Conservation (phyloP, 345 rosid genomes). For the Excoecaria cochinchinensis region DNA sequence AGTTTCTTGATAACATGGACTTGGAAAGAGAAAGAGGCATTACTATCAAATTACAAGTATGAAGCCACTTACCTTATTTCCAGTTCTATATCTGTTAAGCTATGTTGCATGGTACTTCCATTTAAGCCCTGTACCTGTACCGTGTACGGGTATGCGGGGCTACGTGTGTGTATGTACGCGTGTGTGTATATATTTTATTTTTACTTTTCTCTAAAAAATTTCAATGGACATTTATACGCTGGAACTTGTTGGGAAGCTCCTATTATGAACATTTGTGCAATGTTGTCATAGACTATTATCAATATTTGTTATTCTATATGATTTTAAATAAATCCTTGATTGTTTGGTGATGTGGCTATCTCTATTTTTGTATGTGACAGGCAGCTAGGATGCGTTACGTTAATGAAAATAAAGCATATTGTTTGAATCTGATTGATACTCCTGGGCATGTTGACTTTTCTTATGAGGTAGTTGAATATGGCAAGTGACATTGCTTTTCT, state of each 20-base stretch:
- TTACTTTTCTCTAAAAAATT: too few species aligned
- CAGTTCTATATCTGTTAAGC: too few species aligned
- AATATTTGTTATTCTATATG: not conserved
- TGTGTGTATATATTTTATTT: too few species aligned
- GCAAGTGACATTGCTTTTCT: not conserved
- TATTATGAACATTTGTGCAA: not conserved
- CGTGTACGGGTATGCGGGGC: too few species aligned
- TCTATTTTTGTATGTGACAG: conserved; percentile 35
- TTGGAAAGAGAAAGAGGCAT: conserved; percentile 99
- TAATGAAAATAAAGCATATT: conserved; percentile 57
- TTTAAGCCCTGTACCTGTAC: not conserved
- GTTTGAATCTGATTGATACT: conserved; percentile 91
- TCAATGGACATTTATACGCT: not conserved
- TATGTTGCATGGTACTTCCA: too few species aligned
- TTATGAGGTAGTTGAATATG: conserved; percentile 62
- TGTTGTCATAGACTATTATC: not conserved
- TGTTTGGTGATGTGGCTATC: conserved; percentile 5
- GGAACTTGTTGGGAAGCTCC: not conserved
- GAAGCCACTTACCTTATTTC: not conserved
- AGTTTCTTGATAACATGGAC: conserved; percentile 98
- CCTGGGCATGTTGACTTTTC: conserved; percentile 99
- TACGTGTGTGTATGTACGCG: too few species aligned
- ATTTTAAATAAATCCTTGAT: not conserved
- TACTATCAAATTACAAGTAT: conserved; percentile 94
- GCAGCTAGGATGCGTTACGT: conserved; percentile 97